Conservation (phyloP, 1,284 basidiomycete species). For the Cutaneotrichosporon mucoides region DNA sequence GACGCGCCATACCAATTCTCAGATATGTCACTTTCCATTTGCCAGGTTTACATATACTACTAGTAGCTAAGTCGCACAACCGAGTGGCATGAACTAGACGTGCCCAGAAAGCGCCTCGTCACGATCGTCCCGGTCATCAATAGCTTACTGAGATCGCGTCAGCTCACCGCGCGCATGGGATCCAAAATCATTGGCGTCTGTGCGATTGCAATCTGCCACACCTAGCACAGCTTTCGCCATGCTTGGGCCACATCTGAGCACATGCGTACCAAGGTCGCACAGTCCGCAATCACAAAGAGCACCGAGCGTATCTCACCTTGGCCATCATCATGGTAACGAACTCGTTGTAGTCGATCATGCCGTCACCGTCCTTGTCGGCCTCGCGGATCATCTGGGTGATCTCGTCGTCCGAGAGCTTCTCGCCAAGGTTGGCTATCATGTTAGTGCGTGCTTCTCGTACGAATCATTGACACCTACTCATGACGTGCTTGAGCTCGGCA, state of each 20-base stretch:
- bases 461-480: constrained; percentile 61
- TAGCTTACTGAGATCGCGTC: neutral
- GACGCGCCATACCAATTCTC: too few relatives aligned
- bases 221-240: neutral
- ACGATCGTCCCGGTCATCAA: neutral
- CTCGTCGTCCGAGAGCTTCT: constrained; percentile 87
- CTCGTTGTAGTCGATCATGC: constrained; percentile 52
- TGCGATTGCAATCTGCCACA: neutral
- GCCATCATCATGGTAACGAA: constrained; percentile 56
- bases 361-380: constrained; percentile 78
- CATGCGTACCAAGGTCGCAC: neutral
- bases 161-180: neutral
- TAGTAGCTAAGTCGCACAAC: neutral
- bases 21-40: neutral
- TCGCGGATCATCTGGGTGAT: constrained; percentile 99
- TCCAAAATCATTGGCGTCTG: neutral
- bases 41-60: constrained; percentile 7
- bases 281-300: neutral
- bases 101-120: neutral
- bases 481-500: constrained; percentile 78
- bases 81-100: neutral
- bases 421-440: constrained; percentile 58
- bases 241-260: neutral
- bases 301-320: constrained; percentile 23
- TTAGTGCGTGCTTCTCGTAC: neutral